Evolutionary conservation across 2,329 filamentous ascomycete species (phyloP).

Genomic region (Fusarium sp.): DNA sequence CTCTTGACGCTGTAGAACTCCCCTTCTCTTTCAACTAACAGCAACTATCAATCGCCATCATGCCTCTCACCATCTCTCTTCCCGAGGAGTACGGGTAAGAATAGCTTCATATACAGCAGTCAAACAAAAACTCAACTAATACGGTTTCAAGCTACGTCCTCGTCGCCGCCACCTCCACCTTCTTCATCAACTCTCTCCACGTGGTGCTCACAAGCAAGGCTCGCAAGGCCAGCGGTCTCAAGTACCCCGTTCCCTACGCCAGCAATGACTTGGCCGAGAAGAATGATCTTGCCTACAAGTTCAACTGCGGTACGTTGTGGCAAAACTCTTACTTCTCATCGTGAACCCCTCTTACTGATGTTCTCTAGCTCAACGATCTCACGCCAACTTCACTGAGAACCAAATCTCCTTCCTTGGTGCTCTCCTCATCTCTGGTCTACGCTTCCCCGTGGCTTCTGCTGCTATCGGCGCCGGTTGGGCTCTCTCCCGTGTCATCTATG

Average conservation of each 20-base stretch:
- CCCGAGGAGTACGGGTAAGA: conserved; percentile 65
- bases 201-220: conserved; percentile 57
- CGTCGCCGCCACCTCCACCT: conserved; percentile 65
- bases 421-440: conserved; percentile 67
- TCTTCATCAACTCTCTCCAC: conserved; percentile 70
- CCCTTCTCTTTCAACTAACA: background rate
- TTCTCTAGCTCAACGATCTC: conserved; percentile 66
- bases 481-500: conserved; percentile 65
- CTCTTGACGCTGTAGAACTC: background rate
- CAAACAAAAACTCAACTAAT: conserved; percentile 1
- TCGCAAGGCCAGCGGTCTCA: conserved; percentile 65
- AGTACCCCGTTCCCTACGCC: conserved; percentile 70
- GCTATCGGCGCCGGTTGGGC: conserved; percentile 65
- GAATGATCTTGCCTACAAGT: conserved; percentile 65
- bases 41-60: conserved; percentile 44
- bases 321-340: background rate
- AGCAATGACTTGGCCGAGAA: conserved; percentile 64
- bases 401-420: conserved; percentile 63
- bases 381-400: conserved; percentile 74
- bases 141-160: conserved; percentile 70
- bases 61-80: conserved; percentile 59
- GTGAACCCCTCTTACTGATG: background rate
- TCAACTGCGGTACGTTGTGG: conserved; percentile 69
- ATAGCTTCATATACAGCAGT: background rate
- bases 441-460: conserved; percentile 64